Base-by-base conservation (phyloP, 768 basidiomycete species). In the Hericium erinaceus region DNA sequence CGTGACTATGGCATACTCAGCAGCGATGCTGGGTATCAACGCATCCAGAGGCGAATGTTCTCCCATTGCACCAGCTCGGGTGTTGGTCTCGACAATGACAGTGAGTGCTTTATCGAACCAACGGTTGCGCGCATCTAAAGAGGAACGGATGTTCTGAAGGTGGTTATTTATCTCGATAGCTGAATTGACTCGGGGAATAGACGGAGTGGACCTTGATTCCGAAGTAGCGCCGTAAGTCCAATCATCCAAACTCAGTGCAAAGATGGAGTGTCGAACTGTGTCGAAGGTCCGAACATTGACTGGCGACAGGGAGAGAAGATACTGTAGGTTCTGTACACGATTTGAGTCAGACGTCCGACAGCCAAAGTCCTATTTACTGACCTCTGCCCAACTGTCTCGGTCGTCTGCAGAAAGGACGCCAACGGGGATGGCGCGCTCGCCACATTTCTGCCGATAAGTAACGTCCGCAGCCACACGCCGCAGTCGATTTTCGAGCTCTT, bases 1-100 rank as follows among this genome's bases (percentile, higher is more conserved):
- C 64, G 88, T 78, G 0, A 82, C 80, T 39, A 97, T 73, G 1
- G 84, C 84, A 64, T 90, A 95, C 63, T 97, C 92, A 37, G 84
- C 83, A 8, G 89, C 83, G 51, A 93, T 87, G 60, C 89, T 90
- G 0, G 94, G 94, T 2, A 95, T 84, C 13, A 98, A 75, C 1
- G 94, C 95, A 61, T 97, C 95, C 58, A 86, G 86, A 0, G 90
- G 86, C 0, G 91, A 89, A 68, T 95, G 94, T 71, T 98, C 95
- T 4, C 95, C 95, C 65, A 84, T 82, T 44, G 89, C 87, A 40
- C 92, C 90, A 6, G 91, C 89, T 39, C 90, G 84, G 2, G 86
- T 85, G 55, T 87, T 89, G 1, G 85, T 81, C 68, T 98, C 95
- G 39, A 98, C 84, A 51, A 91, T 80, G 55, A 97, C 72, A 4